These are phyloP conservation scores for Trametes cubensis DNA, from an alignment of 768 basidiomycete species.

Conservation along the genomic window DNA sequence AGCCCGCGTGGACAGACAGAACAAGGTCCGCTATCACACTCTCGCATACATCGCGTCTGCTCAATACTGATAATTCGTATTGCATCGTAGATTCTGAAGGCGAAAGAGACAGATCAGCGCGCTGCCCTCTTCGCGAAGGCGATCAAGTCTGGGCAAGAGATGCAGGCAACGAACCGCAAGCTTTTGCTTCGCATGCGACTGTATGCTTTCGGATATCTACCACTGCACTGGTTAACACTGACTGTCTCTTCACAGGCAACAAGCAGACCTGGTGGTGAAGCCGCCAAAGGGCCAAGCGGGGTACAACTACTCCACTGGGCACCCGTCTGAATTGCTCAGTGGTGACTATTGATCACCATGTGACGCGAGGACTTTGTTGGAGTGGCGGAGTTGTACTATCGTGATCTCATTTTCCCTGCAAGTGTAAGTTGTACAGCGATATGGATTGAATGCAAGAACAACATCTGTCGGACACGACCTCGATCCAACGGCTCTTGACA, in stretches of 20 bases:
- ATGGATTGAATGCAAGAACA: too few relatives aligned
- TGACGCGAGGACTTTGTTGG: too few relatives aligned
- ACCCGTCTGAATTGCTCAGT: conserved; percentile 12
- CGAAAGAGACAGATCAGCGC: conserved; percentile 79
- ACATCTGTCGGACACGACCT: too few relatives aligned
- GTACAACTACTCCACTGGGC: background rate
- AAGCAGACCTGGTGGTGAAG: conserved; percentile 75
- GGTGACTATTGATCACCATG: conserved; percentile 11
- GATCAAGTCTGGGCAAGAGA: conserved; percentile 70
- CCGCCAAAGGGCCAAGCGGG: conserved; percentile 18
- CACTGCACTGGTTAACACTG: background rate
- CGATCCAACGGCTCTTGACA: too few relatives aligned
- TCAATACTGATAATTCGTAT: background rate
- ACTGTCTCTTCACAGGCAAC: conserved; percentile 56
- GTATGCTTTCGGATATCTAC: conserved; percentile 47
- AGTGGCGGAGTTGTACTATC: too few relatives aligned
- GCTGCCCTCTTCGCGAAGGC: conserved; percentile 76
- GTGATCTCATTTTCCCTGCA: too few relatives aligned
- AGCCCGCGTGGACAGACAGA: conserved; percentile 86
- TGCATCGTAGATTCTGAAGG: conserved; percentile 62
- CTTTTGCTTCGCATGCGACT: conserved; percentile 80
- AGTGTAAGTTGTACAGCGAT: too few relatives aligned
- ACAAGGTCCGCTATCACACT: conserved; percentile 58
- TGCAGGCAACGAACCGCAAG: conserved; percentile 74
- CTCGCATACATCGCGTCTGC: background rate